phyloP scores from a whole-genome alignment of 192 early-diverging fungal species.

The Coemansia sp. region DNA sequence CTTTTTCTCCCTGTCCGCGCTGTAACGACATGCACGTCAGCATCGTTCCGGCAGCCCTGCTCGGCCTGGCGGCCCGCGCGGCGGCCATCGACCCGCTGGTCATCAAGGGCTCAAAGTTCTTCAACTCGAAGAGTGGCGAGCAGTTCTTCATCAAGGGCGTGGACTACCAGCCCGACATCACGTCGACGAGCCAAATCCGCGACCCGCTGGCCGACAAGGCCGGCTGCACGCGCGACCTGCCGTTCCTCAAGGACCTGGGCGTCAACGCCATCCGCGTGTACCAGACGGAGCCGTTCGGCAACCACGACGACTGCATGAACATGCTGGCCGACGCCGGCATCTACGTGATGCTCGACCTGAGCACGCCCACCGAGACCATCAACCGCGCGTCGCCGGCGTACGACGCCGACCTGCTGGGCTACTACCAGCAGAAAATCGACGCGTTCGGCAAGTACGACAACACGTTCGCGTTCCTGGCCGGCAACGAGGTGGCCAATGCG shows the following conservation, averaged over 20 bases:
- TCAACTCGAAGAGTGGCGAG: slow-evolving; percentile 64
- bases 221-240: slow-evolving; percentile 60
- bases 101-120: slow-evolving; percentile 69
- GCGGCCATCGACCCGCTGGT: slow-evolving; percentile 58
- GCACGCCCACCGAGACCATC: slow-evolving; percentile 57
- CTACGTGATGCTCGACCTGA: slow-evolving; percentile 68
- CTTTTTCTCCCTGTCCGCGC: not conserved
- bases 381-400: slow-evolving; percentile 64
- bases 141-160: slow-evolving; percentile 76
- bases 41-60: slow-evolving; percentile 17
- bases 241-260: slow-evolving; percentile 63
- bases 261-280: slow-evolving; percentile 72
- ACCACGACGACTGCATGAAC: slow-evolving; percentile 74
- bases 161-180: slow-evolving; percentile 65
- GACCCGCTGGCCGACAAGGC: slow-evolving; percentile 62
- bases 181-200: slow-evolving; percentile 24
- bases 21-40: slow-evolving; percentile 33
- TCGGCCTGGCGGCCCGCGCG: slow-evolving; percentile 31
- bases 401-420: slow-evolving; percentile 53
- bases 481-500: slow-evolving; percentile 71
- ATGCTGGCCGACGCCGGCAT: slow-evolving; percentile 61
- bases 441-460: slow-evolving; percentile 65
- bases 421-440: slow-evolving; percentile 59
- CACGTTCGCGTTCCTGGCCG: slow-evolving; percentile 64
- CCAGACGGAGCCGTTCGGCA: slow-evolving; percentile 56